Conservation (phyloP, 2,329 filamentous ascomycete genomes). For the Fusarium domesticum region DNA sequence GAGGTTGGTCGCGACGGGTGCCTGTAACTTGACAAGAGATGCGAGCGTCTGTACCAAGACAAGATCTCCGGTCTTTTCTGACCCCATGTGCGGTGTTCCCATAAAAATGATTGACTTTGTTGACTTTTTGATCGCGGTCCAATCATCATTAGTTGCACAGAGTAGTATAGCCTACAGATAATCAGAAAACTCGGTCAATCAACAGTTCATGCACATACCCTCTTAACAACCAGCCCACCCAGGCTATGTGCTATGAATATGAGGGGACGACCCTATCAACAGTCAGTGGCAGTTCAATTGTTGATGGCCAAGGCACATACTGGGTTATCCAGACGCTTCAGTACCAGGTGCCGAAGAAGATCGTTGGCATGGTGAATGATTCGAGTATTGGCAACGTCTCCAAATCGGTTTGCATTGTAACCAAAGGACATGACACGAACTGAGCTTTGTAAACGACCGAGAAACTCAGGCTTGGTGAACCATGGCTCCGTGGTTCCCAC, state of each 20-base stretch:
- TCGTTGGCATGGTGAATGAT: constrained; percentile 24
- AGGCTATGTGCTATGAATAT: constrained; percentile 23
- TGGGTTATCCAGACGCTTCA: constrained; percentile 18
- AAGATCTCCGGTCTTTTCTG: constrained; percentile 18
- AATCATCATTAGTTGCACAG: constrained; percentile 19
- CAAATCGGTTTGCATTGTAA: constrained; percentile 22
- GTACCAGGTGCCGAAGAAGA: constrained; percentile 18
- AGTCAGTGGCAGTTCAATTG: not conserved
- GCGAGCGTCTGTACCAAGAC: constrained; percentile 20
- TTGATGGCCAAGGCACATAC: not conserved
- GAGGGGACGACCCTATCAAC: constrained; percentile 11
- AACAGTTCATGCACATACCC: constrained; percentile 20
- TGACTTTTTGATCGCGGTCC: constrained; percentile 15
- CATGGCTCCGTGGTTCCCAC: constrained; percentile 14
- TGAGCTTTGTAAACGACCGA: constrained; percentile 9
- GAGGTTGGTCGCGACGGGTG: constrained; percentile 16
- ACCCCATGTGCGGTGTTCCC: constrained; percentile 24
- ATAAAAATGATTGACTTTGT: constrained; percentile 22
- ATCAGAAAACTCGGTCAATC: not conserved
- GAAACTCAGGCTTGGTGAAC: constrained; percentile 17
- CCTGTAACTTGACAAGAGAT: constrained; percentile 16
- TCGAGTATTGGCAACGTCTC: constrained; percentile 21
- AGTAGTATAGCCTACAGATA: constrained; percentile 15
- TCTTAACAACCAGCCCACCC: constrained; percentile 19
- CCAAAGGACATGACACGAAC: constrained; percentile 20